A percentile compares a stretch with the other conserved stretches of the same genome.
Evolutionary conservation across 225 moss, liverwort and hornwort species (phyloP).

Genomic region (Pleurozium schreberi): DNA sequence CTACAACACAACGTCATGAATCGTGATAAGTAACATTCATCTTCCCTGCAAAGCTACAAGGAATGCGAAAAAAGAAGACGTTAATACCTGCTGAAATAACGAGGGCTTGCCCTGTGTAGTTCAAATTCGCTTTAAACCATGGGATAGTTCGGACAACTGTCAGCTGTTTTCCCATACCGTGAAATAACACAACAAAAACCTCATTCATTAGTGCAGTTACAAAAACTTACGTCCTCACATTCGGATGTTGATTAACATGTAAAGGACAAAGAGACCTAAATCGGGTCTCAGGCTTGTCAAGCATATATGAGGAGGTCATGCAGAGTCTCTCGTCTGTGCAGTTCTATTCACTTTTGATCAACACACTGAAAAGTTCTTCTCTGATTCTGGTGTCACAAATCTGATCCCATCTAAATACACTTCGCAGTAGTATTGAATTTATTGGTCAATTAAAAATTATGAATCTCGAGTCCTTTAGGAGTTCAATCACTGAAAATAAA

Average conservation of each 20-base stretch:
- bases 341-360: background rate
- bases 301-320: background rate
- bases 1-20: background rate
- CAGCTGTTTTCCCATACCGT: constrained; percentile 29
- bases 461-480: background rate
- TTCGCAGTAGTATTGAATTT: too few species aligned
- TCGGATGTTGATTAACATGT: background rate
- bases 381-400: background rate
- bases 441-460: background rate
- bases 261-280: background rate
- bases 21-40: background rate
- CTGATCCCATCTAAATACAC: background rate
- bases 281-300: background rate
- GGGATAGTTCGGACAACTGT: constrained; percentile 51
- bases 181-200: background rate
- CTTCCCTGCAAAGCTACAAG: background rate
- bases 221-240: background rate
- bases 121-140: constrained; percentile 73
- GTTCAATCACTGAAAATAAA: background rate
- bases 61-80: background rate
- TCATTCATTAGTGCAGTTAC: background rate
- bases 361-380: background rate
- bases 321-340: background rate
- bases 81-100: constrained; percentile 62
- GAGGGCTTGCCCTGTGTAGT: constrained; percentile 88